Evolutionary conservation across 1,139 yeast genomes (phyloP).

Genomic region (Yamadazyma spencermartinsiae): DNA sequence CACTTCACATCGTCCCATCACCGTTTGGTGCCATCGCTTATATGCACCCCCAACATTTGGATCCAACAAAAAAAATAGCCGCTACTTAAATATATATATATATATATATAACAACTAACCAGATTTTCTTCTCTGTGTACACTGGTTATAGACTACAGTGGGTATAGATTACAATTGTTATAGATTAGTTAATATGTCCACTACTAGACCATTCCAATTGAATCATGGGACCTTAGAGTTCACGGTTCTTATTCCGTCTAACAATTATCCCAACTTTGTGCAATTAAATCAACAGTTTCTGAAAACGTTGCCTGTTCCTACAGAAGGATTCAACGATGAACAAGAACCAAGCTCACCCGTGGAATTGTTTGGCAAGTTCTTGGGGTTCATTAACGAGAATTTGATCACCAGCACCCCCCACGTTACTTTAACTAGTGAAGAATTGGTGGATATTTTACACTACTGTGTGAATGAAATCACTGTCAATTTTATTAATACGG

Average conservation of each 20-base stretch:
- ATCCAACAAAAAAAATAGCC: not conserved
- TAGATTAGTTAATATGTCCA: constrained; percentile 23
- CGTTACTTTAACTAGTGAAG: constrained; percentile 49
- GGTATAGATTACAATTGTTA: too few species aligned
- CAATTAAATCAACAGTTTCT: constrained; percentile 86
- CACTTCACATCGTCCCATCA: not conserved
- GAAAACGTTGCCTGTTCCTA: constrained; percentile 73
- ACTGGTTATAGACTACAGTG: too few species aligned
- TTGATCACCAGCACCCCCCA: constrained; percentile 43
- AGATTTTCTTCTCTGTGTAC: not conserved
- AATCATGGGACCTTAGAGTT: constrained; percentile 87
- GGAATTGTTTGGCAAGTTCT: constrained; percentile 80
- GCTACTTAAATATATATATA: not conserved
- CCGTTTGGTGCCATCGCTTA: too few species aligned
- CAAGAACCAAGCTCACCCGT: constrained; percentile 88
- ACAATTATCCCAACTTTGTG: constrained; percentile 74
- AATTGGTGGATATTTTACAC: constrained; percentile 67
- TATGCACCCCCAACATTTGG: constrained; percentile 1
- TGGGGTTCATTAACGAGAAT: constrained; percentile 53
- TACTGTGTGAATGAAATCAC: constrained; percentile 82
- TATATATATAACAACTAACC: not conserved
- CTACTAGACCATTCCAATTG: constrained; percentile 68
- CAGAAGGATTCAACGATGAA: constrained; percentile 84
- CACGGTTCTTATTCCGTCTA: constrained; percentile 82
- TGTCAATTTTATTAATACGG: constrained; percentile 60